A percentile compares a stretch with the other conserved stretches of the same genome.
These are phyloP conservation scores for Lepidium aucheri DNA, from an alignment of 345 rosid genomes.

Conservation along the genomic window DNA sequence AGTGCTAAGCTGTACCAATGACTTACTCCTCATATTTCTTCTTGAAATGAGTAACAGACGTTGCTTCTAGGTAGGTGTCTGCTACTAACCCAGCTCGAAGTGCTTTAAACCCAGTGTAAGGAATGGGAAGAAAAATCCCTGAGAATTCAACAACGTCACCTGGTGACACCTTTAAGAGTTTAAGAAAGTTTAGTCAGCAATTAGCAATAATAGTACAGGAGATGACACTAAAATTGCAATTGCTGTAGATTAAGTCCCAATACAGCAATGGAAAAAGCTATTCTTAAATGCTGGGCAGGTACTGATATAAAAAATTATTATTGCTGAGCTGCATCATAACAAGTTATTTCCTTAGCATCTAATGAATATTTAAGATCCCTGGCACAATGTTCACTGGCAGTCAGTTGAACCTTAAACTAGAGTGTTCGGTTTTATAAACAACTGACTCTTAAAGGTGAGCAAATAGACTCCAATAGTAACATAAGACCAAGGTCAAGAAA, in stretches of 20 bases:
- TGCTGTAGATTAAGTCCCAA: background rate
- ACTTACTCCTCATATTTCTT: slow-evolving; percentile 96
- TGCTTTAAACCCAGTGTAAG: slow-evolving; percentile 90
- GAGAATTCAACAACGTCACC: slow-evolving; percentile 97
- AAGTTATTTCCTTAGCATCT: background rate
- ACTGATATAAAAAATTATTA: background rate
- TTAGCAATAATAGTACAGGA: background rate
- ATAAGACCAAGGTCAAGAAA: slow-evolving; percentile 10
- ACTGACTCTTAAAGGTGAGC: background rate
- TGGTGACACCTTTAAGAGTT: slow-evolving; percentile 63
- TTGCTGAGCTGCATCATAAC: background rate
- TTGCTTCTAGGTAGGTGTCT: slow-evolving; percentile 87
- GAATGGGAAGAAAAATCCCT: slow-evolving; percentile 96
- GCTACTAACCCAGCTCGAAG: slow-evolving; percentile 98
- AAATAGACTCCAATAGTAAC: background rate
- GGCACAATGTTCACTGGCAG: background rate
- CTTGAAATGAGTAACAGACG: slow-evolving; percentile 88
- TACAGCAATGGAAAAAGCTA: background rate
- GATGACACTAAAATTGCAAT: too few relatives aligned
- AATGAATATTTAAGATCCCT: background rate
- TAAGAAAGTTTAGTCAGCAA: background rate
- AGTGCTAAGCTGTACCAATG: background rate
- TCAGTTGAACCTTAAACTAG: background rate
- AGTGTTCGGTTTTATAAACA: background rate
- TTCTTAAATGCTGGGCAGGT: background rate